A percentile compares a stretch with the other conserved stretches of the same genome.
These are phyloP conservation scores for Fagus sylvatica DNA, from an alignment of 306 rosid genomes.

Conservation along the genomic window DNA sequence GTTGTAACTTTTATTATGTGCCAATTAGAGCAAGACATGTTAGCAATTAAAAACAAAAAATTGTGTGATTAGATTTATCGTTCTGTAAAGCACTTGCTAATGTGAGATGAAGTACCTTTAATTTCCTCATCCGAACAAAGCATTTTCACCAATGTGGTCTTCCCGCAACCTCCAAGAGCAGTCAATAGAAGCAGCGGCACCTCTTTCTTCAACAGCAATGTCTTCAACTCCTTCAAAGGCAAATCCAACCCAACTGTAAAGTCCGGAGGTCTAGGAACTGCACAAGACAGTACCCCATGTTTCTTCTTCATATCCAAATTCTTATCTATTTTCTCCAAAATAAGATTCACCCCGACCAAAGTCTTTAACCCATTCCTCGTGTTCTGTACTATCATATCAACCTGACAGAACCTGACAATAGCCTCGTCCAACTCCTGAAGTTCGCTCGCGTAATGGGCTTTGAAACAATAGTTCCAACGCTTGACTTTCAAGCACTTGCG, in stretches of 20 bases:
- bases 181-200: conserved; percentile 28
- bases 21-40: no score
- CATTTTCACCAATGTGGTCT: conserved; percentile 47
- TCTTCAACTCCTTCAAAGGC: conserved; percentile 33
- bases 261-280: conserved; percentile 23
- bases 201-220: conserved; percentile 25
- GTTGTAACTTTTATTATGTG: no score
- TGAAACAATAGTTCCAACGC: neutral
- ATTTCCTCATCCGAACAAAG: conserved; percentile 38
- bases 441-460: neutral
- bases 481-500: neutral
- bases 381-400: neutral
- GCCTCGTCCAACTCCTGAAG: conserved; percentile 11
- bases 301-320: neutral
- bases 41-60: no score
- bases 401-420: neutral
- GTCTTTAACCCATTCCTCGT: conserved; percentile 12
- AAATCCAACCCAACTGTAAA: conserved; percentile 37
- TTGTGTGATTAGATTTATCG: no score
- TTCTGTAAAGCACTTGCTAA: no score
- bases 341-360: neutral
- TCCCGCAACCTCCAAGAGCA: conserved; percentile 51
- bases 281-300: neutral
- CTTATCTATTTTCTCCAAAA: conserved; percentile 13
- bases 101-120: conserved; percentile 21